Evolutionary conservation across 2,329 filamentous ascomycete genomes (phyloP), one percentile per base, ranked within the genome.

Genomic region (Beauveria sp.): DNA sequence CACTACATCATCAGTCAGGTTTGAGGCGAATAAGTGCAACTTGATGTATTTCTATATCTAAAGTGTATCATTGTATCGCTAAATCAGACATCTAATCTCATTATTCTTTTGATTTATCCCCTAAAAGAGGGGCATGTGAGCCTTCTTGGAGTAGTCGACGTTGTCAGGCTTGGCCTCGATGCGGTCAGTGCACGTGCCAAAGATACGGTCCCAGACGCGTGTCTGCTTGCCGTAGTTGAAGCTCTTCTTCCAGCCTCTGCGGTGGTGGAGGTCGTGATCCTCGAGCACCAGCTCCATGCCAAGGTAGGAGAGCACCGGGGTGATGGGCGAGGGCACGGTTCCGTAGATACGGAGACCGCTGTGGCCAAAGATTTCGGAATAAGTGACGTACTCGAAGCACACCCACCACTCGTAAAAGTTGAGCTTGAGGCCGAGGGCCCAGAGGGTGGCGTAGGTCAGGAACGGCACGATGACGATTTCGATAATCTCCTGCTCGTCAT

Each of bases 321-420:
- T 70, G 26, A 76, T 61, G 0, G 74, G 70, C 1, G 70, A 70
- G 0, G 76, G 73, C 0, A 73, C 69, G 1, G 67, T 69, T 1
- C 70, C 66, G 52, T 71, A 71, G 12, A 78, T 55, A 3, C 76
- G 72, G n/a, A 78, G 61, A 0, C 75, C 75, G 28, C 70, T 74
- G 61, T 77, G 75, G 12, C 75, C 75, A 30, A 69, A 66, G 8
- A 76, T 59, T 61, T 77, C 75, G 18, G 73, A 66, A 64, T 72
- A 79, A 7, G 75, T 69, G 37, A 79, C 69, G 57, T 77, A 79
- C 61, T 75, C 69, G 59, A 77, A 73, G 65, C 76, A 79, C 18
- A 79, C 63, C 76, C 76, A 79, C 76, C 74, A 77, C 50, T 78
- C 76, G 55, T 78, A 78, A 64, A 79, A 79, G 6, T 74, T 75